Evolutionary conservation across 305 asterid genomes (phyloP).

Genomic region (Fraxinus dipetala): DNA sequence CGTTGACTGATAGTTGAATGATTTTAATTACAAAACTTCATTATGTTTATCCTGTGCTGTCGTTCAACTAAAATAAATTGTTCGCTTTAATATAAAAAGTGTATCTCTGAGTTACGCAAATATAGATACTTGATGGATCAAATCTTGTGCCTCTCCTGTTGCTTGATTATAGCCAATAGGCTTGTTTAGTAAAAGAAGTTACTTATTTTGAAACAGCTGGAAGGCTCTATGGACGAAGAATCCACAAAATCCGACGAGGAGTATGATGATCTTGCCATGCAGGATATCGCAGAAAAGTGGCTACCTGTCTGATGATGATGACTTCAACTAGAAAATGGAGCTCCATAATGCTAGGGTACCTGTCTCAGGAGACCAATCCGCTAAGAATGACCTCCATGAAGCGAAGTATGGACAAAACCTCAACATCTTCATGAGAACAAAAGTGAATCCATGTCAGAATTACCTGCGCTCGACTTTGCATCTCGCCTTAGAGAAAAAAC

Average conservation of each 20-base stretch:
- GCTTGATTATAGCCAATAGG: too few relatives aligned
- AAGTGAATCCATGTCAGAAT: too few relatives aligned
- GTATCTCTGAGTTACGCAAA: too few relatives aligned
- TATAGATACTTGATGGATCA: too few relatives aligned
- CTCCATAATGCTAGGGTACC: too few relatives aligned
- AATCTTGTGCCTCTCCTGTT: too few relatives aligned
- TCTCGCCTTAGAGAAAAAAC: slow-evolving; percentile 28
- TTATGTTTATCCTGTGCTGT: not conserved
- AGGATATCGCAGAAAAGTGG: slow-evolving; percentile 47
- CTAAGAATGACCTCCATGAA: too few relatives aligned
- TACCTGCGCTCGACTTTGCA: not conserved
- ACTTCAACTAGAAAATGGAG: not conserved
- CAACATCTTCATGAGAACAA: too few relatives aligned
- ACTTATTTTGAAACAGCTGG: slow-evolving; percentile 49
- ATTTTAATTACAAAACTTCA: not conserved
- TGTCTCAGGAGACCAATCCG: too few relatives aligned
- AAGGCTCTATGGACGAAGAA: slow-evolving; percentile 96
- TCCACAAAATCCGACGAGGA: slow-evolving; percentile 85
- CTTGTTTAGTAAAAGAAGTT: not conserved
- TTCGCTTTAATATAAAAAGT: not conserved
- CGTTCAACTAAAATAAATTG: too few relatives aligned
- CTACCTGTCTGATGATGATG: slow-evolving; percentile 48
- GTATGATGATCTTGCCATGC: slow-evolving; percentile 89
- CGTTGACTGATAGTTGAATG: not conserved
- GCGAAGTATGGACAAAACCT: too few relatives aligned